Evolutionary conservation across 2,329 filamentous ascomycete genomes (phyloP).

Genomic region (Aspergillus aculeatinus): DNA sequence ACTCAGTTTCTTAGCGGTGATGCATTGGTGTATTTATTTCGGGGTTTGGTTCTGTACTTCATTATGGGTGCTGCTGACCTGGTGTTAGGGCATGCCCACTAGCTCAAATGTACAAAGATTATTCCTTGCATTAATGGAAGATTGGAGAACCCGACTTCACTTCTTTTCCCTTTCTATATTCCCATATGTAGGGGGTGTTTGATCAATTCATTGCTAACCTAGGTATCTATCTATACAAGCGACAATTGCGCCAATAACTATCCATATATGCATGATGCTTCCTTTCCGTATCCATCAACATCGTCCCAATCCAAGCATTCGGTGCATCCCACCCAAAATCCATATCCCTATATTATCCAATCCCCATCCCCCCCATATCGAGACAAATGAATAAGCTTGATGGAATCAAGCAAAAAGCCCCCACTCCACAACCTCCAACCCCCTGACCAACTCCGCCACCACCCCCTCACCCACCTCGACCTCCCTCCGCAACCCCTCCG

Average conservation of each 20-base stretch:
- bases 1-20: background rate
- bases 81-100: background rate
- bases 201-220: background rate
- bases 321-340: too few relatives aligned
- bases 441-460: conserved; percentile 60
- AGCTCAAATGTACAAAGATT: background rate
- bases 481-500: conserved; percentile 68
- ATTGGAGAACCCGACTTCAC: too few relatives aligned
- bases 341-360: too few relatives aligned
- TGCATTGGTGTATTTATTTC: background rate
- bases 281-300: too few relatives aligned
- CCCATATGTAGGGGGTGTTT: background rate
- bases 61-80: background rate
- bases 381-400: background rate
- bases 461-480: conserved; percentile 49
- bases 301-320: too few relatives aligned
- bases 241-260: background rate
- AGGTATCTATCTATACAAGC: background rate
- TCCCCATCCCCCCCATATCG: background rate
- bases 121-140: too few relatives aligned
- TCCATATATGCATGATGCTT: background rate
- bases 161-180: too few relatives aligned
- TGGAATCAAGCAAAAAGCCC: conserved; percentile 57
- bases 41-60: background rate
- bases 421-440: conserved; percentile 79